These are phyloP conservation scores for Vickermania ingenoplastis DNA, from an alignment of 208 protist species.

Conservation along the genomic window DNA sequence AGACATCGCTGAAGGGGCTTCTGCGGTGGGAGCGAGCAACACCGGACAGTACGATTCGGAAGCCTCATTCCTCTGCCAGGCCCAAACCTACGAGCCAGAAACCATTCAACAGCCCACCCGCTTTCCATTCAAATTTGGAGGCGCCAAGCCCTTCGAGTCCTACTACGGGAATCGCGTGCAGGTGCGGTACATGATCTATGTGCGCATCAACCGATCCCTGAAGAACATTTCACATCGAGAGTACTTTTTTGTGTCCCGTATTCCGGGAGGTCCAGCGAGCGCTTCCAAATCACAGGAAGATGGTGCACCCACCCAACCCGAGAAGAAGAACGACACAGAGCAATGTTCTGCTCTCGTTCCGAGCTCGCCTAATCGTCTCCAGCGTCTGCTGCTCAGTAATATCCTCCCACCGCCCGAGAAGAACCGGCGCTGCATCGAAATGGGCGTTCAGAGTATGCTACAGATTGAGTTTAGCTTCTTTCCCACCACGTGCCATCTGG, in stretches of 20 bases:
- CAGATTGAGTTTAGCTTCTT: slow-evolving; percentile 90
- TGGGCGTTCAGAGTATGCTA: slow-evolving; percentile 76
- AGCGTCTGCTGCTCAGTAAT: slow-evolving; percentile 68
- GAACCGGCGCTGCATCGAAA: slow-evolving; percentile 46
- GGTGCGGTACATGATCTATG: slow-evolving; percentile 61
- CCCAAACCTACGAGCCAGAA: slow-evolving; percentile 63
- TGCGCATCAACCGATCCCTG: slow-evolving; percentile 48
- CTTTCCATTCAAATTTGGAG: slow-evolving; percentile 69
- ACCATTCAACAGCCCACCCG: slow-evolving; percentile 25
- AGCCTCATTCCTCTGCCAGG: slow-evolving; percentile 49
- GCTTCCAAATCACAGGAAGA: neutral
- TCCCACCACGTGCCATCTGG: slow-evolving; percentile 70
- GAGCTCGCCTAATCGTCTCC: slow-evolving; percentile 40
- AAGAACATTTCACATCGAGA: slow-evolving; percentile 47
- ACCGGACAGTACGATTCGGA: slow-evolving; percentile 2
- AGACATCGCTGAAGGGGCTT: neutral
- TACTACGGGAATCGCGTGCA: slow-evolving; percentile 62
- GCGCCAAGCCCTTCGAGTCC: slow-evolving; percentile 71
- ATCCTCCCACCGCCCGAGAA: slow-evolving; percentile 45
- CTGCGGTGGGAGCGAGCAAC: neutral
- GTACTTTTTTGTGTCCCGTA: slow-evolving; percentile 69
- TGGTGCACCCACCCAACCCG: neutral
- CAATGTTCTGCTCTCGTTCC: slow-evolving; percentile 27
- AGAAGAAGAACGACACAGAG: slow-evolving; percentile 3
- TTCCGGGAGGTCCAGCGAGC: slow-evolving; percentile 14